phyloP scores from a whole-genome alignment of 768 basidiomycete genomes.

The Clavulina sp. region DNA sequence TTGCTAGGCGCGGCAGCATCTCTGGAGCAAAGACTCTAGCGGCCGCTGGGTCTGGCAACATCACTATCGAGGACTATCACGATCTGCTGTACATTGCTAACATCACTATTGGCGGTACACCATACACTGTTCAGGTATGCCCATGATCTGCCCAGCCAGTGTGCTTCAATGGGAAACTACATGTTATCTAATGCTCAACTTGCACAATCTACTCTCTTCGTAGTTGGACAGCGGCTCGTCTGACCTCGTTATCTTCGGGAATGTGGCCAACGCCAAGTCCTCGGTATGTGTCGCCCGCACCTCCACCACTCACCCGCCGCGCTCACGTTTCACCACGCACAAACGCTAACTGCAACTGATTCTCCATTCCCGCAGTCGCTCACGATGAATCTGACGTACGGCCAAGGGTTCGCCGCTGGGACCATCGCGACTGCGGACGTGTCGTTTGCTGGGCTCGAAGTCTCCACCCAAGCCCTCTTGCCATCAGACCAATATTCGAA shows the following conservation, averaged over 20 bases:
- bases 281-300: constrained; percentile 16
- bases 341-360: not conserved
- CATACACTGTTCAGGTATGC: constrained; percentile 20
- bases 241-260: constrained; percentile 48
- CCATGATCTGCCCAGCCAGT: not conserved
- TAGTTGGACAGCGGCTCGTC: constrained; percentile 78
- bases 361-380: constrained; percentile 20
- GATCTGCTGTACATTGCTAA: constrained; percentile 69
- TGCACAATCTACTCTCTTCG: constrained; percentile 25
- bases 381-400: constrained; percentile 53
- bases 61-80: constrained; percentile 14
- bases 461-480: constrained; percentile 54
- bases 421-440: constrained; percentile 42
- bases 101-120: constrained; percentile 45
- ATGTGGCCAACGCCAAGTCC: constrained; percentile 16
- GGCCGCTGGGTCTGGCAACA: not conserved
- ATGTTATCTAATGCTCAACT: not conserved
- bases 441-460: constrained; percentile 50
- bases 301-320: constrained; percentile 3
- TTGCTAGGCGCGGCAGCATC: no score
- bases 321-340: not conserved
- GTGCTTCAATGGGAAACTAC: not conserved
- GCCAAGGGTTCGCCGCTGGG: constrained; percentile 63
- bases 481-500: constrained; percentile 48
- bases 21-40: not conserved